These are phyloP conservation scores for Acer campestre DNA, from an alignment of 345 rosid species.

Conservation along the genomic window DNA sequence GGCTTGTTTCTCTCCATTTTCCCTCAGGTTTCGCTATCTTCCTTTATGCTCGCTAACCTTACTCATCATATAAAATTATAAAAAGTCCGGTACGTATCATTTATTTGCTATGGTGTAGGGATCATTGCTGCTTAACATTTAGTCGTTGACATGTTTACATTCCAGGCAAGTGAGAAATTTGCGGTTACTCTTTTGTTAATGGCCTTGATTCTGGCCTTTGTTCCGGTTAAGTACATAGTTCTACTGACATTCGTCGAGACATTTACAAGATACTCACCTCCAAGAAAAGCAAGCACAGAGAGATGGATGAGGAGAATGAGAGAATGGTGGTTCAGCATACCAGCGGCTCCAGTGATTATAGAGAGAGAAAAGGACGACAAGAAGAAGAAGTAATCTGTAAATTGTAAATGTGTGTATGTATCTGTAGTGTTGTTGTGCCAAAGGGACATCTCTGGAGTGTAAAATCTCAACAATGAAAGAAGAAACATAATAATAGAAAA, in stretches of 20 bases:
- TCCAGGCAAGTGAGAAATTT: slow-evolving; percentile 83
- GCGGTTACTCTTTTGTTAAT: slow-evolving; percentile 51
- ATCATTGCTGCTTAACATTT: background rate
- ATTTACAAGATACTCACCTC: slow-evolving; percentile 83
- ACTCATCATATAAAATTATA: background rate
- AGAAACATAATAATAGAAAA: background rate
- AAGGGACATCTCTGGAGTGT: background rate
- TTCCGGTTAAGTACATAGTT: slow-evolving; percentile 64
- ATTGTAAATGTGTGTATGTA: background rate
- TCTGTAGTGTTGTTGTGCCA: slow-evolving; percentile 6
- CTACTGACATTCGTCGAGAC: slow-evolving; percentile 59
- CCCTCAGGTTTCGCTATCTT: slow-evolving; percentile 60
- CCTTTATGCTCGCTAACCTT: background rate
- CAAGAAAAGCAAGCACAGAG: slow-evolving; percentile 67
- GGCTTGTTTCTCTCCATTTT: slow-evolving; percentile 69
- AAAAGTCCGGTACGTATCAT: background rate
- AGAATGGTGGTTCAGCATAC: slow-evolving; percentile 99
- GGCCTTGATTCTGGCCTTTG: slow-evolving; percentile 50
- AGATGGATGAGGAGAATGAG: slow-evolving; percentile 75
- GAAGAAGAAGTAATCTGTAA: slow-evolving; percentile 51
- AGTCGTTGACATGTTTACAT: background rate
- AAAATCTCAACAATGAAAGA: slow-evolving; percentile 6
- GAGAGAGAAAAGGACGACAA: slow-evolving; percentile 74
- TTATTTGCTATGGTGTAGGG: background rate
- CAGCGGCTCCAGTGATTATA: slow-evolving; percentile 84